Conservation (phyloP, 2,329 filamentous ascomycete species). For the Aulographum hederae region DNA sequence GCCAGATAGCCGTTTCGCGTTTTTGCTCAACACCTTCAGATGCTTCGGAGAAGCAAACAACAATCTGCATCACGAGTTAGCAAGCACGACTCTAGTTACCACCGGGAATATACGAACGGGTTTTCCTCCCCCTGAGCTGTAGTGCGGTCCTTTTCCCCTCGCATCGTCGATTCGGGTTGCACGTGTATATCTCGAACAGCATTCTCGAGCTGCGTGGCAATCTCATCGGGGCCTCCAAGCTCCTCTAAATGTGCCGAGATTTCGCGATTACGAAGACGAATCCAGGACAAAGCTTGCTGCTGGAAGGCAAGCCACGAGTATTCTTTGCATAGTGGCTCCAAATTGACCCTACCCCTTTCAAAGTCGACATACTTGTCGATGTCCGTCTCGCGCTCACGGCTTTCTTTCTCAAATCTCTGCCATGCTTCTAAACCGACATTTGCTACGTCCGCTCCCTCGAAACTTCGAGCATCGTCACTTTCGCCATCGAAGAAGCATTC, state of each 20-base stretch:
- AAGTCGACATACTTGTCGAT: slow-evolving; percentile 2
- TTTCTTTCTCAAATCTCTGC: background rate
- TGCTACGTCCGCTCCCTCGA: background rate
- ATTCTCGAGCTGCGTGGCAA: slow-evolving; percentile 14
- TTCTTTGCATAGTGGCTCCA: slow-evolving; percentile 13
- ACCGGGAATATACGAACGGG: background rate
- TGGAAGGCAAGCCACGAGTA: slow-evolving; percentile 29
- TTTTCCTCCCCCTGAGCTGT: background rate
- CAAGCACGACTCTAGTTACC: background rate
- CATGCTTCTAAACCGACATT: too few species aligned
- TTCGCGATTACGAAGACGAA: slow-evolving; percentile 24
- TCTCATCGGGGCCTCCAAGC: slow-evolving; percentile 24
- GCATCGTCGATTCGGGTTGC: background rate
- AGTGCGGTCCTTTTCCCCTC: background rate
- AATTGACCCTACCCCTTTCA: slow-evolving; percentile 18
- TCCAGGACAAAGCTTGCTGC: slow-evolving; percentile 26
- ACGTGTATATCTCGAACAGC: background rate
- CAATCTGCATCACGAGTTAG: background rate
- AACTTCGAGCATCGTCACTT: slow-evolving; percentile 4
- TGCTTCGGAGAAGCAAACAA: background rate
- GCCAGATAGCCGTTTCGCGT: background rate
- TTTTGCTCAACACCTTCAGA: background rate
- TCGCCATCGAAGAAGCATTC: slow-evolving; percentile 20
- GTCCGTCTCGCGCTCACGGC: background rate
- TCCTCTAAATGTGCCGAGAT: slow-evolving; percentile 22